Evolutionary conservation across 495 filamentous ascomycete genomes (phyloP), one percentile per base, ranked within the genome.

Genomic region (Cercophora samala): DNA sequence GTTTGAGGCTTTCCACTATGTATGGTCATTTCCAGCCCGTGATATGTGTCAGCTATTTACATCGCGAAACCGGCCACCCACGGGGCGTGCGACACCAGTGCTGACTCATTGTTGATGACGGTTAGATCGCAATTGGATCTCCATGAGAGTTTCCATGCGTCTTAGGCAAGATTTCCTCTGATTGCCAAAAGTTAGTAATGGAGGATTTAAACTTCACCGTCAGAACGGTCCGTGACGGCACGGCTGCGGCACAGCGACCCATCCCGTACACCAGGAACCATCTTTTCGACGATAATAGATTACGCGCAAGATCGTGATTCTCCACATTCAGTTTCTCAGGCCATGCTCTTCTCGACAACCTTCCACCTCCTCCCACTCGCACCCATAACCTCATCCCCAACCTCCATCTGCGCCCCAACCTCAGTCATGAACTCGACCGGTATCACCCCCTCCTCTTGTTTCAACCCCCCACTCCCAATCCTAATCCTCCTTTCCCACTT

Each of bases 311-410:
- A 17, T 46, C 1, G 13, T 46, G 15, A 9, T 11, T 2, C 9
- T 11, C 15, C 37, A 46, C 37, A 3, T 13, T 17, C 37, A 9
- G 1, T 0, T 9, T 46, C 54, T 58, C 18, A 58, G 3, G 1
- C 19, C 5, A 58, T 5, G 13, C 54, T 58, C 56, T 42, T 66
- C 37, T 75, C 74, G 23, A 76, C 64, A n/a, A 74, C 68, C 53
- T 23, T 62, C 69, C 68, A 73, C 18, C 66, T 22, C 22, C 52
- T 54, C 1, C 64, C 66, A n/a, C 70, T 69, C 54, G 61, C 23
- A 58, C 15, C 65, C 26, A 26, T 61, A 9, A 76, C 62, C 25
- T 68, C 59, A 21, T 73, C 65, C 0, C 25, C 68, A 3, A 60
- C 23, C 24, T 23, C 56, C 9, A 62, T 62, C 52, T 67, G 56